Evolutionary conservation across 2,329 filamentous ascomycete genomes (phyloP).

Genomic region (Conoideocrella luteorostrata): DNA sequence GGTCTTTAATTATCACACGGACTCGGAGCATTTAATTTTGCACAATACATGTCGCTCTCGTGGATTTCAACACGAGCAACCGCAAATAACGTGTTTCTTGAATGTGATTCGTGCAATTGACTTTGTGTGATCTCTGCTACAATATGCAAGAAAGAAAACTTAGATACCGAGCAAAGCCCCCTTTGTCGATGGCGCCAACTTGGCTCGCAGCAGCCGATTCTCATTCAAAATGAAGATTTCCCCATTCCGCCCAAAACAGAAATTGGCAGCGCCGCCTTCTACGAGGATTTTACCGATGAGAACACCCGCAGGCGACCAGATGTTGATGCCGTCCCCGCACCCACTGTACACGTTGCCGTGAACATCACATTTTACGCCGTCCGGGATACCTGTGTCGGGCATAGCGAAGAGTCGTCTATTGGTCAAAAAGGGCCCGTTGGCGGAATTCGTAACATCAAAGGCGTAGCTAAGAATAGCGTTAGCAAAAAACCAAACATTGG

Average conservation of each 20-base stretch:
- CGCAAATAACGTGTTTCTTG: too few relatives aligned
- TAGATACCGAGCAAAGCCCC: slow-evolving; percentile 16
- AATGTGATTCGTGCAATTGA: too few relatives aligned
- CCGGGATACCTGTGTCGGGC: slow-evolving; percentile 39
- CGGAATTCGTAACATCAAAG: slow-evolving; percentile 23
- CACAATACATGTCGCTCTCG: too few relatives aligned
- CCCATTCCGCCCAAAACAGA: slow-evolving; percentile 38
- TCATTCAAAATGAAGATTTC: slow-evolving; percentile 43
- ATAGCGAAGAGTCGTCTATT: slow-evolving; percentile 46
- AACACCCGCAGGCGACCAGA: slow-evolving; percentile 39
- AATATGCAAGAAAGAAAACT: background rate
- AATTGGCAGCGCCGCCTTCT: slow-evolving; percentile 37
- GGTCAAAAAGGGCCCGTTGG: slow-evolving; percentile 31
- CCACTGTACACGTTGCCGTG: slow-evolving; percentile 43
- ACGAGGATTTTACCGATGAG: slow-evolving; percentile 39
- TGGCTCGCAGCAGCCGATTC: slow-evolving; percentile 32
- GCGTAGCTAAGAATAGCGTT: slow-evolving; percentile 22
- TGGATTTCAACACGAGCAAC: too few relatives aligned
- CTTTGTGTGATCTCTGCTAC: too few relatives aligned
- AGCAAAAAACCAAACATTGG: background rate
- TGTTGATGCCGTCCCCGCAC: slow-evolving; percentile 41
- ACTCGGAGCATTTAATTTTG: too few relatives aligned
- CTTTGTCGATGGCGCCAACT: slow-evolving; percentile 10
- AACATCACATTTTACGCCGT: slow-evolving; percentile 39
- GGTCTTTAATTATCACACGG: too few relatives aligned